Conservation (phyloP, 2,329 filamentous ascomycete genomes). For the Trichoderma atroviride region DNA sequence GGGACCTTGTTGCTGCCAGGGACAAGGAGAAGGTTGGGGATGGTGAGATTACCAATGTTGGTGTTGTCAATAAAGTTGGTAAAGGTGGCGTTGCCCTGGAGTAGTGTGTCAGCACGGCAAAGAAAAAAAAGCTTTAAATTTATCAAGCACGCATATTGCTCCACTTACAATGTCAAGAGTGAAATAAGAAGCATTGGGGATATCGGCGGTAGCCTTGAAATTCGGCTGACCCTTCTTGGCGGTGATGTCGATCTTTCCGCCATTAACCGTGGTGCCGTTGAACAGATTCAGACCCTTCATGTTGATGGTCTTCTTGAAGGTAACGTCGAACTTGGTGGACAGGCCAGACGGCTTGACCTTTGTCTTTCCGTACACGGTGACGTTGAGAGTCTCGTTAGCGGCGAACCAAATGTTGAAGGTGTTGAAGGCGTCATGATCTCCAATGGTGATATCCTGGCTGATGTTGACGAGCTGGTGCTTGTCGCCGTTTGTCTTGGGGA, state of each 20-base stretch:
- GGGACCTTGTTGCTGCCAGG: slow-evolving; percentile 61
- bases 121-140: neutral
- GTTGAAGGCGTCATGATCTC: slow-evolving; percentile 52
- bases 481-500: slow-evolving; percentile 55
- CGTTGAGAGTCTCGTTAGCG: slow-evolving; percentile 51
- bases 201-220: slow-evolving; percentile 60
- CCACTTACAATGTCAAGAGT: slow-evolving; percentile 64
- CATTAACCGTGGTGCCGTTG: slow-evolving; percentile 54
- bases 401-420: slow-evolving; percentile 60
- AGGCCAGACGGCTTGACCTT: slow-evolving; percentile 55
- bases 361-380: slow-evolving; percentile 57
- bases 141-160: neutral
- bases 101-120: slow-evolving; percentile 13
- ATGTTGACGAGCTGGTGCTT: slow-evolving; percentile 56
- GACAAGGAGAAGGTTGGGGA: slow-evolving; percentile 60
- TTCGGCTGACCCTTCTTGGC: slow-evolving; percentile 54
- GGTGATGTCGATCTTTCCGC: slow-evolving; percentile 51
- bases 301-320: slow-evolving; percentile 59
- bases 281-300: slow-evolving; percentile 59
- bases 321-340: slow-evolving; percentile 50
- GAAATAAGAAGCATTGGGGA: slow-evolving; percentile 66
- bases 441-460: slow-evolving; percentile 51
- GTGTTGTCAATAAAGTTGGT: slow-evolving; percentile 56
- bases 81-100: slow-evolving; percentile 66
- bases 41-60: slow-evolving; percentile 57